Percentiles rank a stretch among this genome's conserved stretches.
Evolutionary conservation across 2,329 filamentous ascomycete species (phyloP).

Genomic region (Hypoxylon sp.): DNA sequence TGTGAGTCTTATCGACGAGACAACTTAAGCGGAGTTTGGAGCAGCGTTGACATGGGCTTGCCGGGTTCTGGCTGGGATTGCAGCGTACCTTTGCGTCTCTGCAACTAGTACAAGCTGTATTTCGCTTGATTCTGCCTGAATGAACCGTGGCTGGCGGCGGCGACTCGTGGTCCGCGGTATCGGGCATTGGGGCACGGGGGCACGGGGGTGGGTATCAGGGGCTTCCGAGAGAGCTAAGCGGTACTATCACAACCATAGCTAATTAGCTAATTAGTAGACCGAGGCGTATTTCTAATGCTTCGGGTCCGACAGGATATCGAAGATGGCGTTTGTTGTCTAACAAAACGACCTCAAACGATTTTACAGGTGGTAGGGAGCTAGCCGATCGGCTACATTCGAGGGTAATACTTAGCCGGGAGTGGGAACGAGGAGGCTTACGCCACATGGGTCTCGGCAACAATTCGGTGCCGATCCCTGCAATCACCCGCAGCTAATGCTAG

Average conservation of each 20-base stretch:
- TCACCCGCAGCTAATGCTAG: neutral
- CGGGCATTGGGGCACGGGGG: constrained; percentile 43
- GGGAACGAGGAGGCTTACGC: constrained; percentile 29
- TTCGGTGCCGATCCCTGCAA: constrained; percentile 39
- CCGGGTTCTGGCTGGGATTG: constrained; percentile 46
- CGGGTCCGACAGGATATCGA: constrained; percentile 27
- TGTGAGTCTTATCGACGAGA: constrained; percentile 51
- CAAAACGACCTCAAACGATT: constrained; percentile 8
- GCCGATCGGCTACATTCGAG: constrained; percentile 33
- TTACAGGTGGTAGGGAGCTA: constrained; percentile 27
- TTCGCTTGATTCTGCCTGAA: constrained; percentile 49
- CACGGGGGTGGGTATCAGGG: constrained; percentile 26
- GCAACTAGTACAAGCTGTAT: constrained; percentile 51
- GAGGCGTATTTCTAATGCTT: neutral
- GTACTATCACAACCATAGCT: neutral
- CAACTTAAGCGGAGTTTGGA: constrained; percentile 47
- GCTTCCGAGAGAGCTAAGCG: constrained; percentile 30
- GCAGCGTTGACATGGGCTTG: constrained; percentile 50
- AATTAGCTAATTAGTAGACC: neutral
- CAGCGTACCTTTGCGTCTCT: constrained; percentile 53
- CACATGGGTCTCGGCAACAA: constrained; percentile 30
- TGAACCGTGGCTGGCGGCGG: constrained; percentile 30
- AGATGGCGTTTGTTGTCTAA: constrained; percentile 16
- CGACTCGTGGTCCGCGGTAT: constrained; percentile 40
- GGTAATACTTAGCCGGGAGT: constrained; percentile 7